Percentiles rank a stretch among this genome's conserved stretches.
These are phyloP conservation scores for Sporothrix pallida DNA, from an alignment of 2,329 filamentous ascomycete species.

Conservation along the genomic window DNA sequence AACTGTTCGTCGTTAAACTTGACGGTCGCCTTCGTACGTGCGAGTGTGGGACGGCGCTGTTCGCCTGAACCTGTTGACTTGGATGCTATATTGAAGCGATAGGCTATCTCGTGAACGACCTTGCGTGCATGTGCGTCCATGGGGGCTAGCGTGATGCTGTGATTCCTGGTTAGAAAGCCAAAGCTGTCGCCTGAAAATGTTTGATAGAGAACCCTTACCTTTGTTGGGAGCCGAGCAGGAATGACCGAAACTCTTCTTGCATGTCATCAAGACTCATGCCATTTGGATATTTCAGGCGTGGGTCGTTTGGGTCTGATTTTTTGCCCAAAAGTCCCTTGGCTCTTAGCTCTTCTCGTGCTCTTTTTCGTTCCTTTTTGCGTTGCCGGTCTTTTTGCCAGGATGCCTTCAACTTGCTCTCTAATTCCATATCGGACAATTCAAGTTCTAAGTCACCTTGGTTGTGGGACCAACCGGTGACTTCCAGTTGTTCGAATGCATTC, in stretches of 20 bases:
- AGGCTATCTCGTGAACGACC: constrained; percentile 78
- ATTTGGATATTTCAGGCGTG: constrained; percentile 72
- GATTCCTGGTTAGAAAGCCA: constrained; percentile 4
- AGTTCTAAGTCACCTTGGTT: constrained; percentile 49
- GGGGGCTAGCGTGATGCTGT: constrained; percentile 75
- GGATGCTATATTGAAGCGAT: constrained; percentile 77
- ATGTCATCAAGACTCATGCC: constrained; percentile 76
- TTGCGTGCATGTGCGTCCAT: constrained; percentile 82
- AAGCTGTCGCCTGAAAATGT: background rate
- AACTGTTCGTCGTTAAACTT: constrained; percentile 64
- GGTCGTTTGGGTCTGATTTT: constrained; percentile 59
- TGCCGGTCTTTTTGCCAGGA: constrained; percentile 71
- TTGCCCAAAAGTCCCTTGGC: constrained; percentile 69
- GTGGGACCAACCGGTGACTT: constrained; percentile 80
- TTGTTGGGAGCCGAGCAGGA: constrained; percentile 67
- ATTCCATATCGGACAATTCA: constrained; percentile 68
- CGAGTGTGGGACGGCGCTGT: constrained; percentile 76
- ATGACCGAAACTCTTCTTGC: constrained; percentile 72
- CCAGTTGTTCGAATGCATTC: constrained; percentile 70
- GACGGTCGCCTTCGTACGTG: constrained; percentile 72
- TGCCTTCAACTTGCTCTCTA: constrained; percentile 63
- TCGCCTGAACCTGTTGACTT: constrained; percentile 78
- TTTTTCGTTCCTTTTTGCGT: constrained; percentile 74
- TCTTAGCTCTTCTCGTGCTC: constrained; percentile 71
- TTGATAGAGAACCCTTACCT: constrained; percentile 56